Evolutionary conservation across 2,329 filamentous ascomycete species (phyloP).

Genomic region (Trichophaea hybrida): DNA sequence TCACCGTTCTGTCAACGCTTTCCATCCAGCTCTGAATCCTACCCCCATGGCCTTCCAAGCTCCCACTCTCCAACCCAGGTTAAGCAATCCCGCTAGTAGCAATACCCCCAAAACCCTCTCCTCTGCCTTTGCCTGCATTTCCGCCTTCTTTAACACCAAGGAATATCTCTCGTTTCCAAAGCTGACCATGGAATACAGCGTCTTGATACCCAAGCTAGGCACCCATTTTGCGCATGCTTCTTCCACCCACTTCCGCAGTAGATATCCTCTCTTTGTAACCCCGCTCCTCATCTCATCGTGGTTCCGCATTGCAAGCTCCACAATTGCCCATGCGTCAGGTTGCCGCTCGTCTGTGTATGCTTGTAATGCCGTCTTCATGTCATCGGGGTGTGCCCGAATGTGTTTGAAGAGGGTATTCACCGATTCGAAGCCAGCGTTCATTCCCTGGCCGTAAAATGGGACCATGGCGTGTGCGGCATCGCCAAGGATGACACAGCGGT

Average conservation of each 20-base stretch:
- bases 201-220: conserved; percentile 71
- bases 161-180: conserved; percentile 89
- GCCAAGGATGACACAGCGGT: conserved; percentile 69
- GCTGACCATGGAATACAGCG: conserved; percentile 81
- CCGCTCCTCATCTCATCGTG: conserved; percentile 87
- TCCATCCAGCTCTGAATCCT: neutral
- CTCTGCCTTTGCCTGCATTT: conserved; percentile 48
- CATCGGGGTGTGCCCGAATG: conserved; percentile 33
- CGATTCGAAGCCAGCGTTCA: conserved; percentile 93
- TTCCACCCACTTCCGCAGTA: conserved; percentile 70
- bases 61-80: conserved; percentile 8
- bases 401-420: conserved; percentile 67
- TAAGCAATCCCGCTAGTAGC: conserved; percentile 2
- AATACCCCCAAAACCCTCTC: conserved; percentile 31
- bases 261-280: conserved; percentile 63
- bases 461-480: conserved; percentile 97
- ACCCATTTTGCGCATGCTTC: conserved; percentile 65
- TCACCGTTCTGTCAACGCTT: neutral
- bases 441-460: conserved; percentile 94
- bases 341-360: conserved; percentile 63
- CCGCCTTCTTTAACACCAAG: conserved; percentile 57
- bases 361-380: conserved; percentile 41
- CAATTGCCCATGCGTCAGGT: conserved; percentile 75
- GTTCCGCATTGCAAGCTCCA: conserved; percentile 78
- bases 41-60: neutral